phyloP scores from a whole-genome alignment of 768 basidiomycete species.

The Zangia roseola region DNA sequence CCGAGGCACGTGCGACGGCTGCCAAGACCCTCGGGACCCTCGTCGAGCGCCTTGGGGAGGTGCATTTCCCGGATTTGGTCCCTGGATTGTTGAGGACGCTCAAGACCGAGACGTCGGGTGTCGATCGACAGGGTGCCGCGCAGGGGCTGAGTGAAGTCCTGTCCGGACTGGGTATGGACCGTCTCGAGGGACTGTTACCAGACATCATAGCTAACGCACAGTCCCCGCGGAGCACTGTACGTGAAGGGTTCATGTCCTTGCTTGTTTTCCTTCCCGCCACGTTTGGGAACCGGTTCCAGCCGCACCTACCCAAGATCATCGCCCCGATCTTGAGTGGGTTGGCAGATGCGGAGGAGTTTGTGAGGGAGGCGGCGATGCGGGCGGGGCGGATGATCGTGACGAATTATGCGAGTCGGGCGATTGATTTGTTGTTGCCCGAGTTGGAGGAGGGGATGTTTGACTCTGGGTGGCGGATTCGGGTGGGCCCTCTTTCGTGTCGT shows the following conservation, averaged over 20 bases:
- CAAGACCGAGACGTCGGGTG: constrained; percentile 90
- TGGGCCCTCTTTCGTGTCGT: constrained; percentile 35
- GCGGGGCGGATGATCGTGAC: constrained; percentile 98
- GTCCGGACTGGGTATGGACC: constrained; percentile 94
- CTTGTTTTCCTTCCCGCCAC: too few relatives aligned
- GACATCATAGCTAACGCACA: constrained; percentile 94
- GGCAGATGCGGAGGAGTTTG: constrained; percentile 91
- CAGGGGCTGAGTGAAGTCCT: constrained; percentile 97
- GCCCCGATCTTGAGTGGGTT: constrained; percentile 95
- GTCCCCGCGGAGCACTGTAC: constrained; percentile 85
- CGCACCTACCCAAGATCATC: constrained; percentile 93
- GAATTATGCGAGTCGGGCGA: constrained; percentile 89
- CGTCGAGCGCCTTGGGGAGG: constrained; percentile 94
- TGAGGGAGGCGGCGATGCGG: constrained; percentile 95
- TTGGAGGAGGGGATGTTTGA: constrained; percentile 96
- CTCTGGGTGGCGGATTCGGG: constrained; percentile 90
- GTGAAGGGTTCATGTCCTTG: constrained; percentile 98
- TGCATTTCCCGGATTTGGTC: constrained; percentile 93
- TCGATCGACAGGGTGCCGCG: constrained; percentile 96
- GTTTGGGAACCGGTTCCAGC: constrained; percentile 94
- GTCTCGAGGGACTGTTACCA: constrained; percentile 89
- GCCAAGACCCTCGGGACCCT: constrained; percentile 95
- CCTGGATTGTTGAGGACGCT: constrained; percentile 84
- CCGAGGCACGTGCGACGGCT: constrained; percentile 95
- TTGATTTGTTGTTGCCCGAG: constrained; percentile 91